phyloP scores from a whole-genome alignment of 2,329 filamentous ascomycete genomes.

The Blumeriella jaapii region DNA sequence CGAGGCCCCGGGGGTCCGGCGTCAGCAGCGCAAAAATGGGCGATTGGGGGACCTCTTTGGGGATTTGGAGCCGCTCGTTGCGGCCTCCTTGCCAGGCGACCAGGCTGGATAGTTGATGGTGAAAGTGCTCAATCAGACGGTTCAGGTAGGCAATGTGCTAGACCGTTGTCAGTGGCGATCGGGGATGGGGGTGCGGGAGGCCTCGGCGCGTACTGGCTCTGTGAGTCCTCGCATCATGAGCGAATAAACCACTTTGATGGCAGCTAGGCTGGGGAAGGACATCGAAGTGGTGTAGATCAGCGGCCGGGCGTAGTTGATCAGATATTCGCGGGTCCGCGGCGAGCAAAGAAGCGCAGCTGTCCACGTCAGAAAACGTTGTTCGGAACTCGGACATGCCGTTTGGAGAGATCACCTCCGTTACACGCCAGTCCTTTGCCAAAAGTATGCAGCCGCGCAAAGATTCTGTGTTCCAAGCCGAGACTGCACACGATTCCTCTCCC shows the following conservation, averaged over 20 bases:
- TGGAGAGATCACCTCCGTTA: conserved; percentile 26
- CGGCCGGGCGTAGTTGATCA: conserved; percentile 26
- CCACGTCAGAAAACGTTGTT: conserved; percentile 27
- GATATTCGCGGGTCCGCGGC: conserved; percentile 13
- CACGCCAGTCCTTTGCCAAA: conserved; percentile 41
- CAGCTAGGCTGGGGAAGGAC: conserved; percentile 31
- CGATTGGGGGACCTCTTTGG: conserved; percentile 35
- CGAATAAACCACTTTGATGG: conserved; percentile 31
- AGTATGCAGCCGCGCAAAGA: conserved; percentile 40
- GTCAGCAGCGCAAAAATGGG: conserved; percentile 56
- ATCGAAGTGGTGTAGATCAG: conserved; percentile 33
- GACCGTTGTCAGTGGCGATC: conserved; percentile 9
- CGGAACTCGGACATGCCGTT: conserved; percentile 10
- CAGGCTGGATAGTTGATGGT: conserved; percentile 32
- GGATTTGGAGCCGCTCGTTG: conserved; percentile 15
- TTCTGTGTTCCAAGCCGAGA: conserved; percentile 36
- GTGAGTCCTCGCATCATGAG: conserved; percentile 41
- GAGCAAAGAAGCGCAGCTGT: conserved; percentile 20
- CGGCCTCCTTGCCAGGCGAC: conserved; percentile 8
- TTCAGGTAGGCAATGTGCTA: conserved; percentile 32
- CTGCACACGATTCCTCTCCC: conserved; percentile 38
- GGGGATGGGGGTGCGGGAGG: neutral
- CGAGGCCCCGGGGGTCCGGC: conserved; percentile 43
- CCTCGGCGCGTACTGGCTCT: conserved; percentile 28
- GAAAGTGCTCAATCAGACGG: conserved; percentile 34